These are phyloP conservation scores for Excoecaria cochinchinensis DNA, from an alignment of 345 rosid species.

Conservation along the genomic window DNA sequence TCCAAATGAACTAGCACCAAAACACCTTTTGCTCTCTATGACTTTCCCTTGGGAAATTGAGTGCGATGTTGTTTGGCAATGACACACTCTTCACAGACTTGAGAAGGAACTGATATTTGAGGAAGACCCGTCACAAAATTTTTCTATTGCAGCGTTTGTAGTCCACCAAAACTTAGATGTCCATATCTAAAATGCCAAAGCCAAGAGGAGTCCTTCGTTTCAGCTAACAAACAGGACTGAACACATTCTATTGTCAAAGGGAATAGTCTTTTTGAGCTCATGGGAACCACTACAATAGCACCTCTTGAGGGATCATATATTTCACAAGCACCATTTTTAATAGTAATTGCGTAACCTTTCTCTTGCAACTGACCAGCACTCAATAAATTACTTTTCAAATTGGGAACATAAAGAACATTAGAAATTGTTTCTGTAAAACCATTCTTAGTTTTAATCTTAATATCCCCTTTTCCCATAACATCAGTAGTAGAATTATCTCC, in stretches of 20 bases:
- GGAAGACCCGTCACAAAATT: not conserved
- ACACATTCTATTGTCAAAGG: not conserved
- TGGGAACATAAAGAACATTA: not conserved
- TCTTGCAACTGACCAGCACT: not conserved
- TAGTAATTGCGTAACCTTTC: not conserved
- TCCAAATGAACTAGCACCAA: not conserved
- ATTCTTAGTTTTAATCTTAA: slow-evolving; percentile 3
- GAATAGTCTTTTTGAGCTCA: not conserved
- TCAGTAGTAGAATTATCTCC: not conserved
- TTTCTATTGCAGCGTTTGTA: not conserved
- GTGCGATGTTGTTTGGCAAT: not conserved
- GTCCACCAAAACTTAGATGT: not conserved
- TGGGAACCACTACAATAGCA: not conserved
- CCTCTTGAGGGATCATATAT: no score
- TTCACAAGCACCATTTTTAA: not conserved
- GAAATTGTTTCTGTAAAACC: not conserved
- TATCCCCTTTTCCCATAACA: not conserved
- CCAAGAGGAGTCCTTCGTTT: not conserved
- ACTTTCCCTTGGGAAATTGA: not conserved
- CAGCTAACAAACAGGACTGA: not conserved
- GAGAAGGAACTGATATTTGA: not conserved
- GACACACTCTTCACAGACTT: not conserved
- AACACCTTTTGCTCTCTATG: no score
- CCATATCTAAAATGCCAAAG: not conserved
- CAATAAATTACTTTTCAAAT: not conserved